Percentiles rank a stretch among this genome's conserved stretches.
These are phyloP conservation scores for Limonium bicolor DNA, from an alignment of 148 eudicot genomes.

Conservation along the genomic window DNA sequence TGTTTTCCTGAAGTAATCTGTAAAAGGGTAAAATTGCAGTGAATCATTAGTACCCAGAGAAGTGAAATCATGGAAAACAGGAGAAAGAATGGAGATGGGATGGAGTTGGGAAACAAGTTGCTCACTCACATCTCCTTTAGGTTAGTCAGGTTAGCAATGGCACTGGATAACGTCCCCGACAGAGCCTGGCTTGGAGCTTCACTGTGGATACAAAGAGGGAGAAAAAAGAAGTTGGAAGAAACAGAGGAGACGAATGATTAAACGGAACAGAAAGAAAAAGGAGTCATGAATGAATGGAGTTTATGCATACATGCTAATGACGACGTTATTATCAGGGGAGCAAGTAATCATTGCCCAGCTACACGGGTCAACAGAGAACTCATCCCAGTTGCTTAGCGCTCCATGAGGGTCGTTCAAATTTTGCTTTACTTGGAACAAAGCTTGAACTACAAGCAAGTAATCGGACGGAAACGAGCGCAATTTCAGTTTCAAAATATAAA, in stretches of 20 bases:
- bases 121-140: slow-evolving; percentile 88
- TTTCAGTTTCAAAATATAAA: too few species aligned
- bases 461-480: background rate
- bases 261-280: background rate
- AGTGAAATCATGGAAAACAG: background rate
- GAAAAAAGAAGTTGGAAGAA: background rate
- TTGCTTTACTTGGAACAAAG: slow-evolving; percentile 49
- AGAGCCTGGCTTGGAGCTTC: slow-evolving; percentile 94
- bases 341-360: slow-evolving; percentile 99
- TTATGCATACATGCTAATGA: slow-evolving; percentile 47
- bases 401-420: slow-evolving; percentile 60
- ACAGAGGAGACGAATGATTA: background rate
- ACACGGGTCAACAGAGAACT: slow-evolving; percentile 94
- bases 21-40: background rate
- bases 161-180: slow-evolving; percentile 58
- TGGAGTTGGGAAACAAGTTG: background rate
- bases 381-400: slow-evolving; percentile 81
- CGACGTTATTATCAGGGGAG: slow-evolving; percentile 58
- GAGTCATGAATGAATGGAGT: background rate
- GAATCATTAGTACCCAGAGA: background rate
- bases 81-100: background rate
- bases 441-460: slow-evolving; percentile 39
- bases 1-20: slow-evolving; percentile 83
- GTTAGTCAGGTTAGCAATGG: slow-evolving; percentile 68
- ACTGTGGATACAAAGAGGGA: slow-evolving; percentile 19